Evolutionary conservation across 495 filamentous ascomycete species (phyloP).

Genomic region (Penicillium canariense): DNA sequence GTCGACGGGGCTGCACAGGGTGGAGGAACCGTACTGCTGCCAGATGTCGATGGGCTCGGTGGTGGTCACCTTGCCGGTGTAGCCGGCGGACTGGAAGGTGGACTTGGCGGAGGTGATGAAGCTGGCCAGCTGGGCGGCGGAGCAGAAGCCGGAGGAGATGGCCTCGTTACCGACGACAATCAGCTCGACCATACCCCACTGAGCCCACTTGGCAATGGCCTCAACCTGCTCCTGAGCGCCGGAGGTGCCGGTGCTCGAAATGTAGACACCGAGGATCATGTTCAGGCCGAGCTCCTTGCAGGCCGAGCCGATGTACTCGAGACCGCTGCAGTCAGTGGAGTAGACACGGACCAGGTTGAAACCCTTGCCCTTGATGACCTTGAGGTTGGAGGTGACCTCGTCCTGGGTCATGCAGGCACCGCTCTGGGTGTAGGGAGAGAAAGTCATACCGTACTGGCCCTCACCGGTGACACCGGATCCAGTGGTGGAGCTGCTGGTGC

Average conservation of each 20-base stretch:
- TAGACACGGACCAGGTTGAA: constrained; percentile 86
- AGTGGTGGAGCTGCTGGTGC: constrained; percentile 13
- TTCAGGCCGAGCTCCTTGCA: constrained; percentile 60
- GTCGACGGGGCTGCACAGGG: constrained; percentile 73
- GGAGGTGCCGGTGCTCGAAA: constrained; percentile 61
- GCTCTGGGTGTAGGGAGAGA: constrained; percentile 71
- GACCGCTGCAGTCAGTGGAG: constrained; percentile 83
- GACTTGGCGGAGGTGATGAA: constrained; percentile 62
- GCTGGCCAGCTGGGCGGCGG: constrained; percentile 56
- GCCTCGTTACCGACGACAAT: constrained; percentile 90
- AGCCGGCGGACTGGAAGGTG: constrained; percentile 57
- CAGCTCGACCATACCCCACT: constrained; percentile 74
- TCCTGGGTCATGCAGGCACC: constrained; percentile 65
- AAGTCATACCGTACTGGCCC: constrained; percentile 83
- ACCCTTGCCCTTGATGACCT: constrained; percentile 65
- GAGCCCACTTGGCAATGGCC: constrained; percentile 67
- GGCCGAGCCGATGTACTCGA: constrained; percentile 68
- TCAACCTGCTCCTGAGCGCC: constrained; percentile 64
- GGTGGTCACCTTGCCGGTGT: constrained; percentile 74
- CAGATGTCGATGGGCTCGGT: constrained; percentile 79
- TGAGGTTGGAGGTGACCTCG: constrained; percentile 64
- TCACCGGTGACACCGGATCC: constrained; percentile 34
- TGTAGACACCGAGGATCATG: constrained; percentile 83
- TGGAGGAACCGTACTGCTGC: constrained; percentile 46
- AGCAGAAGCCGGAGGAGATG: constrained; percentile 65